These are phyloP conservation scores for Fusarium armeniacum DNA, from an alignment of 2,329 filamentous ascomycete genomes.

Conservation along the genomic window DNA sequence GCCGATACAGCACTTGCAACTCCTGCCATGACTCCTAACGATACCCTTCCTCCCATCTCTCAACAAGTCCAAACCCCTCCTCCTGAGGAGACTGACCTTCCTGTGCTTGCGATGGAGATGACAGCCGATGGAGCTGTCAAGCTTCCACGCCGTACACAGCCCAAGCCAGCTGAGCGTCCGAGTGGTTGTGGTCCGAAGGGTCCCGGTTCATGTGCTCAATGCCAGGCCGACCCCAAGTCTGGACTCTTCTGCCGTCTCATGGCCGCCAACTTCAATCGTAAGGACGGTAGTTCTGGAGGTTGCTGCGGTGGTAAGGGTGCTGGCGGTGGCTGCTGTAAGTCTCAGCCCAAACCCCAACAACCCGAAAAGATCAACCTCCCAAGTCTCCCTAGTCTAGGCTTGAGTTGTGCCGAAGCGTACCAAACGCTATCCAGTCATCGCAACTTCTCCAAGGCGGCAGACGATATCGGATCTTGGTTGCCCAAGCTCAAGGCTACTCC, in stretches of 20 bases:
- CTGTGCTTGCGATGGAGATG: constrained; percentile 69
- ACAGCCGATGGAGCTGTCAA: constrained; percentile 73
- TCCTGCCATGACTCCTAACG: constrained; percentile 58
- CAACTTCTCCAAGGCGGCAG: constrained; percentile 79
- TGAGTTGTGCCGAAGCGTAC: constrained; percentile 83
- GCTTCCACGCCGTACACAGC: constrained; percentile 61
- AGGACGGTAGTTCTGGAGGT: constrained; percentile 59
- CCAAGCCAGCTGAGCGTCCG: constrained; percentile 50
- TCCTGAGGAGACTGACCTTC: constrained; percentile 71
- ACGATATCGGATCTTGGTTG: constrained; percentile 82
- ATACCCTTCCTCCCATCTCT: constrained; percentile 58
- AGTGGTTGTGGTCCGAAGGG: constrained; percentile 74
- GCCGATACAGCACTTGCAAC: constrained; percentile 69
- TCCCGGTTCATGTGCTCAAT: constrained; percentile 84
- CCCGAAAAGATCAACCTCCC: constrained; percentile 55
- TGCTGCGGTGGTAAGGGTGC: constrained; percentile 75
- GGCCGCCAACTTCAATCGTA: constrained; percentile 72
- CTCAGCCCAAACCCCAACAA: constrained; percentile 45
- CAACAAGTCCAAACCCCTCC: constrained; percentile 70
- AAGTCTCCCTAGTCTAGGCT: constrained; percentile 65
- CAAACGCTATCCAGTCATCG: constrained; percentile 83
- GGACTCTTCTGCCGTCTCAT: constrained; percentile 87
- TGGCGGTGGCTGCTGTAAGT: constrained; percentile 76
- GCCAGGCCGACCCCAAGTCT: constrained; percentile 81
- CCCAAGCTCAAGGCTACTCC: constrained; percentile 77